These are phyloP conservation scores for Volvox africanus DNA, from an alignment of 139 green algal species.

Conservation along the genomic window DNA sequence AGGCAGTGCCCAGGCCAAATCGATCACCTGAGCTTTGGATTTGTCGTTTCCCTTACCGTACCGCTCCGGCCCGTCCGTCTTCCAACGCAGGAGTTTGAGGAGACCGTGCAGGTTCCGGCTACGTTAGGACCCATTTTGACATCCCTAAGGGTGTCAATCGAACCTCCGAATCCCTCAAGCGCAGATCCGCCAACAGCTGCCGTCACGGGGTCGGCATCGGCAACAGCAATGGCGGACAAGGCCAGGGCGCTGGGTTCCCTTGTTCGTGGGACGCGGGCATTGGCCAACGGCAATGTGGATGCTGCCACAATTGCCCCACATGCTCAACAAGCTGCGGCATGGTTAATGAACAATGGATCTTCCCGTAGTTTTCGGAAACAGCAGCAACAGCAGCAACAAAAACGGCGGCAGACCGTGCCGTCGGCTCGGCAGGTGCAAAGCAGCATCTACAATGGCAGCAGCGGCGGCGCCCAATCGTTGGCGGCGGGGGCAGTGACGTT, in stretches of 20 bases:
- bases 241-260: too few relatives aligned
- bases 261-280: too few relatives aligned
- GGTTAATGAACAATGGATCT: not conserved
- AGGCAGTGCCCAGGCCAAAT: too few relatives aligned
- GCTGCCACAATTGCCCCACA: not conserved
- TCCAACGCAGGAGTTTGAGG: constrained; percentile 32
- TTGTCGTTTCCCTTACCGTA: too few relatives aligned
- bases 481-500: not conserved
- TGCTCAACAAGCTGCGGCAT: not conserved
- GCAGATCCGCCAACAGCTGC: not conserved
- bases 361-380: not conserved
- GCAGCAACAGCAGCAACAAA: not conserved
- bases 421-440: not conserved
- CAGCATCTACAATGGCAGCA: not conserved
- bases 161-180: not conserved
- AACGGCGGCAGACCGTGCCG: not conserved
- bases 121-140: not conserved
- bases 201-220: not conserved
- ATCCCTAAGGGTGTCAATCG: not conserved
- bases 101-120: constrained; percentile 38
- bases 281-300: too few relatives aligned
- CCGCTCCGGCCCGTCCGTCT: not conserved
- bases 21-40: too few relatives aligned
- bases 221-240: not conserved
- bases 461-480: not conserved